These are phyloP conservation scores for Nakazawaea sp. DNA, from an alignment of 805 yeast genomes.

Conservation along the genomic window DNA sequence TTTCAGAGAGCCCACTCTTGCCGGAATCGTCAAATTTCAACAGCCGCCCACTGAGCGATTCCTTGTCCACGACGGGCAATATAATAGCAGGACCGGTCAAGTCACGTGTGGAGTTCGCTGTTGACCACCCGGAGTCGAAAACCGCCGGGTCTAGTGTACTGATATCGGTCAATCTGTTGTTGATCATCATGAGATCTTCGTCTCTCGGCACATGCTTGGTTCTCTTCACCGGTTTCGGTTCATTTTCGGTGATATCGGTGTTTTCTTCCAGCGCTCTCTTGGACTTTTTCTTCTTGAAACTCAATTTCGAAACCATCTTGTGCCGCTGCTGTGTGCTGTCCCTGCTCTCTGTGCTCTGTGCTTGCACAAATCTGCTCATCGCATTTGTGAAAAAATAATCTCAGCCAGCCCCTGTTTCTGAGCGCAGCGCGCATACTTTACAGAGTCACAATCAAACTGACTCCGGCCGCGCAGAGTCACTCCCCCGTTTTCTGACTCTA, in stretches of 20 bases:
- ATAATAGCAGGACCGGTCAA: constrained; percentile 21
- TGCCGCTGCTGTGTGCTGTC: no score
- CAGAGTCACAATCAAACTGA: no score
- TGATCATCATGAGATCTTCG: constrained; percentile 16
- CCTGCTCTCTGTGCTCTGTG: no score
- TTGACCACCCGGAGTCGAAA: constrained; percentile 25
- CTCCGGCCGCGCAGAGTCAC: no score
- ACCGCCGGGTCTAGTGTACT: constrained; percentile 14
- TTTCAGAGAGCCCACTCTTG: constrained; percentile 12
- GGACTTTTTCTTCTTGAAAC: constrained; percentile 24
- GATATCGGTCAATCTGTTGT: constrained; percentile 15
- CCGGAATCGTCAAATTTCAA: constrained; percentile 12
- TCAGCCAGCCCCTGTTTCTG: no score
- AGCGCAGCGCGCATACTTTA: no score
- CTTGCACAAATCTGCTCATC: no score
- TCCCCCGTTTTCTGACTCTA: no score
- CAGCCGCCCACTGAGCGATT: neutral
- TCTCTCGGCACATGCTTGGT: constrained; percentile 3
- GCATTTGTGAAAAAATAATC: no score
- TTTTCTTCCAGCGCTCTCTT: constrained; percentile 13
- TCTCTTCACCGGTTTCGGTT: constrained; percentile 1
- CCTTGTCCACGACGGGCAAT: constrained; percentile 10
- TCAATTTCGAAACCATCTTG: constrained; percentile 25
- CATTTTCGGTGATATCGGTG: neutral
- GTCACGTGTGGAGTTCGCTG: constrained; percentile 15